These are phyloP conservation scores for Naganishia sp. DNA, from an alignment of 1,284 basidiomycete genomes.

Conservation along the genomic window DNA sequence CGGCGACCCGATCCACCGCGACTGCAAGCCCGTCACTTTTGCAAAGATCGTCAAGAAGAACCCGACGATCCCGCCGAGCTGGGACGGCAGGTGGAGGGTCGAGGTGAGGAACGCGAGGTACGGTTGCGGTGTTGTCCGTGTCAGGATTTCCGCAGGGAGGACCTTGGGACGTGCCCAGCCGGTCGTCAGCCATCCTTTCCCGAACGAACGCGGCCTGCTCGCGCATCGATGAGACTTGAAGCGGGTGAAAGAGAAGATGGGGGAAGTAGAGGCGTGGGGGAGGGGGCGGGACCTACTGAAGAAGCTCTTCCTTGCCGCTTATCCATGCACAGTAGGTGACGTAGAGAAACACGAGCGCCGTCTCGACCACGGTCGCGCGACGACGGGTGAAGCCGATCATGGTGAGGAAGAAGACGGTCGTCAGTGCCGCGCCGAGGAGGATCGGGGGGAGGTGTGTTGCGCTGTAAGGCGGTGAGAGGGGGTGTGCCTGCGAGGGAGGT, in stretches of 20 bases:
- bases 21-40: conserved; percentile 18
- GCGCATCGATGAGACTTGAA: too few relatives aligned
- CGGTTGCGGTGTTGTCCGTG: conserved; percentile 35
- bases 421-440: conserved; percentile 51
- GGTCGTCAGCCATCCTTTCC: conserved; percentile 45
- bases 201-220: conserved; percentile 46
- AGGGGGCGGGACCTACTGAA: conserved; percentile 45
- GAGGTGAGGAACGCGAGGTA: conserved; percentile 30
- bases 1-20: conserved; percentile 5
- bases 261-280: too few relatives aligned
- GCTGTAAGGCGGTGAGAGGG: conserved; percentile 39
- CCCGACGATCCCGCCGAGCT: conserved; percentile 37
- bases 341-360: conserved; percentile 78
- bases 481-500: conserved; percentile 21
- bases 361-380: conserved; percentile 90
- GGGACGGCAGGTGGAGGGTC: conserved; percentile 28
- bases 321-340: conserved; percentile 62
- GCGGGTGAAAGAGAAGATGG: too few relatives aligned
- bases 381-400: conserved; percentile 84
- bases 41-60: conserved; percentile 38
- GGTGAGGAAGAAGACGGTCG: conserved; percentile 70
- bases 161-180: conserved; percentile 32
- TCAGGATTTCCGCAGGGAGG: conserved; percentile 26
- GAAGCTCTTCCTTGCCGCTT: conserved; percentile 49
- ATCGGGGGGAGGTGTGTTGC: conserved; percentile 45